phyloP scores from a whole-genome alignment of 2,329 filamentous ascomycete species.

The Fusarium sarcochroum region DNA sequence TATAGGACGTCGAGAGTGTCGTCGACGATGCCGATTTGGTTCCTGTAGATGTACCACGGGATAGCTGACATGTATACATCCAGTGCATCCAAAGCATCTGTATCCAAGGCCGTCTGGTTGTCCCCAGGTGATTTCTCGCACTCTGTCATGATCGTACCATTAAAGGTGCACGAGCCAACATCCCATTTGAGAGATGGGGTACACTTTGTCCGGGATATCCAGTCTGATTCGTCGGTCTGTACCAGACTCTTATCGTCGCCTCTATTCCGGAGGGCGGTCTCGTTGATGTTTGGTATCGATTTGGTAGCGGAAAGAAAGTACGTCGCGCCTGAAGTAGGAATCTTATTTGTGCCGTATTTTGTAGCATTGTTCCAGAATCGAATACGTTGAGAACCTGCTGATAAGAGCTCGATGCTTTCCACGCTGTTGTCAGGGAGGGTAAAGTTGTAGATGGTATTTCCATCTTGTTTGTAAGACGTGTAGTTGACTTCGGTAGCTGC shows the following conservation, averaged over 20 bases:
- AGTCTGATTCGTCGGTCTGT: conserved; percentile 29
- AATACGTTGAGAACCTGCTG: conserved; percentile 20
- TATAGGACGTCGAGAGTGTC: conserved; percentile 38
- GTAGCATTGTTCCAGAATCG: conserved; percentile 33
- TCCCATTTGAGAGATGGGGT: conserved; percentile 35
- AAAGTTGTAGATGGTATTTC: conserved; percentile 40
- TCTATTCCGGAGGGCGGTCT: conserved; percentile 22
- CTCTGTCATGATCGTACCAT: conserved; percentile 37
- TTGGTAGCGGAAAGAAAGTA: conserved; percentile 38
- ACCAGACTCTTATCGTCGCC: conserved; percentile 35
- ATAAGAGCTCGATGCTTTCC: conserved; percentile 30
- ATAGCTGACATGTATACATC: conserved; percentile 41
- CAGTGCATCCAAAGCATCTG: conserved; percentile 24
- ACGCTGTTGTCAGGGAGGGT: conserved; percentile 30
- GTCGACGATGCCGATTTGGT: conserved; percentile 31
- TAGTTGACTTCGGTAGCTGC: conserved; percentile 38
- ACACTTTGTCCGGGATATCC: conserved; percentile 39
- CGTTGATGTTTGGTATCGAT: conserved; percentile 35
- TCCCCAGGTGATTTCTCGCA: conserved; percentile 1
- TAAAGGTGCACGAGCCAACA: conserved; percentile 37
- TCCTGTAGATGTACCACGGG: conserved; percentile 42
- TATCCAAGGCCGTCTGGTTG: conserved; percentile 35
- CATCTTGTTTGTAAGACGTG: conserved; percentile 11
- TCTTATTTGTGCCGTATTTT: conserved; percentile 4
- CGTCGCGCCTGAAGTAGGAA: conserved; percentile 23